A percentile compares a stretch with the other conserved stretches of the same genome.
Conservation (phyloP, 148 eudicot species). For the Vaccinium myrtillus region DNA sequence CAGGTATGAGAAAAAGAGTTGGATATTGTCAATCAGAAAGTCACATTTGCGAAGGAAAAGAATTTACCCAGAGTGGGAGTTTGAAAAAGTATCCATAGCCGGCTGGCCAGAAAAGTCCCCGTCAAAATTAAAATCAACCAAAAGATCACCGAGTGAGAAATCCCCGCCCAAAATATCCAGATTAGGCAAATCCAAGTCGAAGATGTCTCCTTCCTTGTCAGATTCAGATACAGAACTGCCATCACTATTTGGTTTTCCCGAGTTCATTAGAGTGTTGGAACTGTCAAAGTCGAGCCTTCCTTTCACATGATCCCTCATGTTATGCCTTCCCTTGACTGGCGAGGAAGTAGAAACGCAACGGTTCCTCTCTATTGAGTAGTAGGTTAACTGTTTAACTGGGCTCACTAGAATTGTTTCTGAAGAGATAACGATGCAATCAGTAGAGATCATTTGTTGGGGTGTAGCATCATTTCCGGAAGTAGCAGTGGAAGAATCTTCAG, state of each 20-base stretch:
- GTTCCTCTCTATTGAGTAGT: slow-evolving; percentile 61
- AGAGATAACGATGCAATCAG: slow-evolving; percentile 67
- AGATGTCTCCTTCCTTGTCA: slow-evolving; percentile 53
- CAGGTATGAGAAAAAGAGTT: neutral
- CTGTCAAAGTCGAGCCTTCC: slow-evolving; percentile 85
- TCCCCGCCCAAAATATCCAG: slow-evolving; percentile 61
- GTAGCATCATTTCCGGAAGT: slow-evolving; percentile 37
- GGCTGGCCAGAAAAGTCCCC: slow-evolving; percentile 43
- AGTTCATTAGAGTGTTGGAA: slow-evolving; percentile 39
- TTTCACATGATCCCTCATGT: slow-evolving; percentile 67
- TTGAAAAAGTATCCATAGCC: slow-evolving; percentile 39
- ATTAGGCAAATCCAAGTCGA: slow-evolving; percentile 66
- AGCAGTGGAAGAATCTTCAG: slow-evolving; percentile 53
- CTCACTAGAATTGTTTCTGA: slow-evolving; percentile 75
- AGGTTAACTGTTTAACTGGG: slow-evolving; percentile 58
- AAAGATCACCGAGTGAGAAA: slow-evolving; percentile 54
- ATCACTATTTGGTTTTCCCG: slow-evolving; percentile 38
- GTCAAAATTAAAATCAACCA: slow-evolving; percentile 63
- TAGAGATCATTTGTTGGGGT: slow-evolving; percentile 49
- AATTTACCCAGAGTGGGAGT: slow-evolving; percentile 46
- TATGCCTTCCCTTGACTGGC: slow-evolving; percentile 53
- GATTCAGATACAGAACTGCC: slow-evolving; percentile 46
- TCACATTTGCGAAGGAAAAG: neutral
- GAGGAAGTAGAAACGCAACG: slow-evolving; percentile 58
- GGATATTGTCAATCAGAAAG: neutral